phyloP scores from a whole-genome alignment of 305 asterid genomes.

The Fraxinus platypoda region DNA sequence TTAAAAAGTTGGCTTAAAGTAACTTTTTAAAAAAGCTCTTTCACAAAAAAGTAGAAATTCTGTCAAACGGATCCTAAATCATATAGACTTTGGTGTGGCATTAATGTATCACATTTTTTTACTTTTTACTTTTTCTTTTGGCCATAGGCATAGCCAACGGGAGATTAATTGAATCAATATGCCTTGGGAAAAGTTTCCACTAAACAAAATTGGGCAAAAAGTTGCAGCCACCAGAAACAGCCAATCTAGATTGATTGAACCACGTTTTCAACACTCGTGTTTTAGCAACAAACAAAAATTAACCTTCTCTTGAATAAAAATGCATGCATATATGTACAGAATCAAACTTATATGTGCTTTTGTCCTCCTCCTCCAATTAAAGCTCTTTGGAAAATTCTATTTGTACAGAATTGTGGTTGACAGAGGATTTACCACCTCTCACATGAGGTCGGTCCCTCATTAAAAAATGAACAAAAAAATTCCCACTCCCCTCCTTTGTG shows the following conservation, averaged over 20 bases:
- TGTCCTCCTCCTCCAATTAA: not conserved
- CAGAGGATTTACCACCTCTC: too few relatives aligned
- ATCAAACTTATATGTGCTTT: not conserved
- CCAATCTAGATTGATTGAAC: not conserved
- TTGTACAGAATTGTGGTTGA: too few relatives aligned
- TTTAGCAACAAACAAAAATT: not conserved
- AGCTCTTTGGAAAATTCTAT: too few relatives aligned
- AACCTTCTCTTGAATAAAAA: not conserved
- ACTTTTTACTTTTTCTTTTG: not conserved
- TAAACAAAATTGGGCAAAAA: not conserved
- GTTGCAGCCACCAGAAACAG: conserved; percentile 12
- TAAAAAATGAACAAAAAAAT: too few relatives aligned
- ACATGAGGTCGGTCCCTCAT: too few relatives aligned
- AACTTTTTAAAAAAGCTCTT: not conserved
- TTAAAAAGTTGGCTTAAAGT: too few relatives aligned
- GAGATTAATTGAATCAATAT: conserved; percentile 1
- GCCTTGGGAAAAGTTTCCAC: not conserved
- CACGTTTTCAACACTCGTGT: not conserved
- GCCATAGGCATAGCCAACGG: conserved; percentile 24
- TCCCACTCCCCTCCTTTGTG: too few relatives aligned
- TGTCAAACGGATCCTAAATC: not conserved
- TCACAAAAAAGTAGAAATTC: too few relatives aligned
- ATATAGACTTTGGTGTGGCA: not conserved
- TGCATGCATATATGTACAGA: not conserved
- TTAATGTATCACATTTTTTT: too few relatives aligned